These are phyloP conservation scores for Trichosporon faecale DNA, from an alignment of 1,284 basidiomycete genomes.

Conservation along the genomic window DNA sequence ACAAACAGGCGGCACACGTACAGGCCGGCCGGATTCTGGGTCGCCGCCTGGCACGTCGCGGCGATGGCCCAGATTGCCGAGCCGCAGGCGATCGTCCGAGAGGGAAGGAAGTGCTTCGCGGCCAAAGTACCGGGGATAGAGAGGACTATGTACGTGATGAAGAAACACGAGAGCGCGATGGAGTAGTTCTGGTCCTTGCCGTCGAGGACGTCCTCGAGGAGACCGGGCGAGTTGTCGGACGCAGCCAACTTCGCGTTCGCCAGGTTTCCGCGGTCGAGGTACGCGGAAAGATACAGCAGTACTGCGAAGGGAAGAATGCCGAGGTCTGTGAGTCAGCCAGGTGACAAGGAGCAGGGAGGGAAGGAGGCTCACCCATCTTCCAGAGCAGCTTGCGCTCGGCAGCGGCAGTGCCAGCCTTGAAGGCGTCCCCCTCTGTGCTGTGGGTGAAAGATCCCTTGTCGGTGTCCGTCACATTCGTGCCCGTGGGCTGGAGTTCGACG, in stretches of 20 bases:
- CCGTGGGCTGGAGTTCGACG: constrained; percentile 7
- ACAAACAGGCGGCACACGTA: constrained; percentile 52
- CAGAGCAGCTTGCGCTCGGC: constrained; percentile 42
- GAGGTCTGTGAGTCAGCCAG: constrained; percentile 31
- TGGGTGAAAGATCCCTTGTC: constrained; percentile 39
- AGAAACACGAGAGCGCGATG: constrained; percentile 51
- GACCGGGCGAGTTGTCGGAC: constrained; percentile 24
- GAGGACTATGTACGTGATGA: constrained; percentile 50
- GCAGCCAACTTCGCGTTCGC: constrained; percentile 46
- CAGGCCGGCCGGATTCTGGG: constrained; percentile 43
- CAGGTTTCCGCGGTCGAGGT: constrained; percentile 52
- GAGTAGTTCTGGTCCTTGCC: constrained; percentile 48
- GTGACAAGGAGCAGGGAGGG: background rate
- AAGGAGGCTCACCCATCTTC: constrained; percentile 43
- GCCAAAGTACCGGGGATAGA: constrained; percentile 47
- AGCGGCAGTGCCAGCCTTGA: constrained; percentile 29
- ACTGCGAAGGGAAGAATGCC: constrained; percentile 53
- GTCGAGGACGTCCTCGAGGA: constrained; percentile 43
- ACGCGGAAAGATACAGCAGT: constrained; percentile 53
- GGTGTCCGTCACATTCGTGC: constrained; percentile 25
- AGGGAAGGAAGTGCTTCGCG: constrained; percentile 48
- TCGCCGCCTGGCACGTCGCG: constrained; percentile 51
- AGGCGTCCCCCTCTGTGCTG: constrained; percentile 34
- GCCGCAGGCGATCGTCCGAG: constrained; percentile 49
- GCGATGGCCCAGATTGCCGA: constrained; percentile 52